Base-by-base conservation (phyloP, 2,329 filamentous ascomycete genomes). In the Fusarium drepaniforme region DNA sequence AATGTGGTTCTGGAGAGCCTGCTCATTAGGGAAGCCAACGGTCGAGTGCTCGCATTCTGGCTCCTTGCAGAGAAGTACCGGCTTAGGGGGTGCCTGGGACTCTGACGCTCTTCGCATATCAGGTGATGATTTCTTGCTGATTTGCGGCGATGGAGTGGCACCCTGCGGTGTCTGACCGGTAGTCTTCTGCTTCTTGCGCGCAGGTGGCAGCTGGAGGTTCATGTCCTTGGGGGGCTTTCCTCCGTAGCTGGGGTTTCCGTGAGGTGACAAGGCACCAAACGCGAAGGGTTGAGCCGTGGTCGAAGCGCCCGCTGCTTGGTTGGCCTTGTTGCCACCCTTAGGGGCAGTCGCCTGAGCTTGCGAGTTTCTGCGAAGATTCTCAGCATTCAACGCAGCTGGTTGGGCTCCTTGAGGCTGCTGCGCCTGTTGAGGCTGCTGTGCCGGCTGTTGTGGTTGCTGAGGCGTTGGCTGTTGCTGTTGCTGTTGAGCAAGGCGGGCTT, bases 171-270 rank as follows among this genome's bases (percentile, higher is more conserved):
- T 83, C 40, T 81, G 77, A 18, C 78, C 81, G 8, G 82, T 84
- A 2, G 85, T 85, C 83, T 89, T 92, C 67, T 79, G 77, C 83
- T 88, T 91, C 82, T 89, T 91, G 81, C 92, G 91, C 16, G 86
- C 83, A 6, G 87, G 83, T 7, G 90, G 91, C 25, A 91, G 82
- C 62, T 89, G 86, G 42, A 92, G 83, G 63, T 89, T 88, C 40
- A 90, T 89, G 37, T 91, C 81, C 61, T 86, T 84, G 3, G 87
- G 44, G 11, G 44, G 84, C 79, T 86, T 88, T 79, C 82, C 84
- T 56, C 88, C 86, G 72, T 91, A 91, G 8, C 84, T 85, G 3
- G 90, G 90, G 67, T 89, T 88, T 15, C 90, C 90, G 72, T 90
- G 88, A 37, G 91, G 90, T 8, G 90, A 91, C 11, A 85, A 83